Evolutionary conservation across 1,139 yeast species (phyloP).

Genomic region (Yamadazyma sp.): DNA sequence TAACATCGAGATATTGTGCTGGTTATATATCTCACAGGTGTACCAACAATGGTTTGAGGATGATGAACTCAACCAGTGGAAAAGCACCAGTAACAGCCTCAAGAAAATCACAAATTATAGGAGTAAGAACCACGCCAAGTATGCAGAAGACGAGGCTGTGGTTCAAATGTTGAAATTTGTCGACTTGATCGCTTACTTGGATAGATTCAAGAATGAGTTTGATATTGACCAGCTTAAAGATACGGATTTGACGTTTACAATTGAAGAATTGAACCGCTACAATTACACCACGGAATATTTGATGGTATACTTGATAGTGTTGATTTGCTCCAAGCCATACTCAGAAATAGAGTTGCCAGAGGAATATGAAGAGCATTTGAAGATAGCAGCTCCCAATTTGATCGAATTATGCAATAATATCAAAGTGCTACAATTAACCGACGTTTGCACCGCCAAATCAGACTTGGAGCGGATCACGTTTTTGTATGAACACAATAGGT

Average conservation of each 20-base stretch:
- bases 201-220: slow-evolving; percentile 7
- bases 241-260: neutral
- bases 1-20: slow-evolving; percentile 9
- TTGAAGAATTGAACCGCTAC: slow-evolving; percentile 1
- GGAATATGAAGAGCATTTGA: slow-evolving; percentile 4
- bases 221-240: slow-evolving; percentile 2
- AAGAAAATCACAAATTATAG: slow-evolving; percentile 9
- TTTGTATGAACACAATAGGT: slow-evolving; percentile 3
- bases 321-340: slow-evolving; percentile 13
- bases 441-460: neutral
- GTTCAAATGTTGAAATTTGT: neutral
- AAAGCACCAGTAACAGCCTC: slow-evolving; percentile 7
- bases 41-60: slow-evolving; percentile 15
- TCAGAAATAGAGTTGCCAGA: slow-evolving; percentile 7
- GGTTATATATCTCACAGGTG: slow-evolving; percentile 12
- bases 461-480: slow-evolving; percentile 5
- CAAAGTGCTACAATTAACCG: slow-evolving; percentile 4
- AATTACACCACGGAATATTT: slow-evolving; percentile 11
- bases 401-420: slow-evolving; percentile 4
- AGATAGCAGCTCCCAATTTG: slow-evolving; percentile 2
- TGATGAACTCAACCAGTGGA: slow-evolving; percentile 7
- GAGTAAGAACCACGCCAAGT: slow-evolving; percentile 3
- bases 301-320: slow-evolving; percentile 5
- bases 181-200: slow-evolving; percentile 6
- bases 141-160: slow-evolving; percentile 4